Evolutionary conservation across 768 basidiomycete genomes (phyloP), one percentile per base, ranked within the genome.

Genomic region (Daedalea quercina): DNA sequence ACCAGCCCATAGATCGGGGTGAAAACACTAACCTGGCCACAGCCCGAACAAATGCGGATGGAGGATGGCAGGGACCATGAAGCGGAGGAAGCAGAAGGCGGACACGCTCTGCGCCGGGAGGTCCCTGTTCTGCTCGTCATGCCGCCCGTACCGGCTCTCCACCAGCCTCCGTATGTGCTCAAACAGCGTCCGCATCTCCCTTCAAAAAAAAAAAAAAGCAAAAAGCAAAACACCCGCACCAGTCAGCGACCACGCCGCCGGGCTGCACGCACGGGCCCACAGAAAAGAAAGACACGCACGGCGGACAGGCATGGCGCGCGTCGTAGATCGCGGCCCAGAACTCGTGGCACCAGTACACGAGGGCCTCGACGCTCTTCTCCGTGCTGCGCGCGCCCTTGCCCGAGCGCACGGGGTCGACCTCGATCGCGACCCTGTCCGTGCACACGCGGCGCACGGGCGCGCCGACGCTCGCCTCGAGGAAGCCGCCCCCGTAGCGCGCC

Each of bases 31-130:
- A 88, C 90, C 90, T 65, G 82, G 80, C 58, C 75, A 83, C 48
- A 94, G 72, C 23, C 87, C 84, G 63, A 90, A 94, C 3, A 91
- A 69, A 67, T 92, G 87, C 1, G 92, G 92, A 64, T 90, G 81
- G n/a, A 94, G 75, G 53, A 94, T 87, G 22, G 88, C 92, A 31
- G 92, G 93, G 23, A 90, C 88, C 55, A 94, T 85, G 67, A 94
- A 92, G 40, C 92, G 80, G 41, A 94, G 76, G 69, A 94, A 94
- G 64, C 87, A 82, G 64, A 94, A 94, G 1, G 92, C 91, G 33
- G 87, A 90, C 41, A 94, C 87, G 60, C 86, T 84, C 64, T 92
- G 90, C 77, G 80, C 83, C 31, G 81, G 87, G 28, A 90, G 69
- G 28, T 85, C 76, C 37, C 67, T 69, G 55, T 76, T 77, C 24